Conservation (phyloP, 495 filamentous ascomycete genomes). For the Sphaerosporella brunnea region DNA sequence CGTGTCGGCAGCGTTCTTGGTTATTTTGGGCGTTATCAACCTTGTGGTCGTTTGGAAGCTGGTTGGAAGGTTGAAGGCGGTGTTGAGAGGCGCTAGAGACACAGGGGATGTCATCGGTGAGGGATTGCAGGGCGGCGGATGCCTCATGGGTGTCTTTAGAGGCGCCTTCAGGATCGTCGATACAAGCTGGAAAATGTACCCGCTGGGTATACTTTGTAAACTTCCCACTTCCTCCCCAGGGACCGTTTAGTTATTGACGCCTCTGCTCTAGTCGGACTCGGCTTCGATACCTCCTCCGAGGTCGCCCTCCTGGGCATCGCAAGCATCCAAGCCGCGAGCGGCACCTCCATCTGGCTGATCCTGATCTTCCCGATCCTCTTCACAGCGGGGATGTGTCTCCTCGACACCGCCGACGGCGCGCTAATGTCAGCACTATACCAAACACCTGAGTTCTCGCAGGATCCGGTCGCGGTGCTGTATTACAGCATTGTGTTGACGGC, state of each 20-base stretch:
- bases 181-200: conserved; percentile 95
- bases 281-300: conserved; percentile 91
- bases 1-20: conserved; percentile 63
- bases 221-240: neutral
- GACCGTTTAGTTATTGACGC: neutral
- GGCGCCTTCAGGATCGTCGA: conserved; percentile 71
- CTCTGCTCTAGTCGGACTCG: conserved; percentile 55
- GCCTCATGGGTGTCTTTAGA: conserved; percentile 52
- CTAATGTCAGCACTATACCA: conserved; percentile 93
- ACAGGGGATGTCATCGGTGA: conserved; percentile 40
- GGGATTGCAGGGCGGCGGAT: conserved; percentile 52
- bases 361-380: conserved; percentile 83
- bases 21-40: conserved; percentile 71
- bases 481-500: conserved; percentile 81
- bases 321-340: conserved; percentile 62
- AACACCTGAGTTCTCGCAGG: conserved; percentile 50
- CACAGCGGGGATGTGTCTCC: conserved; percentile 80
- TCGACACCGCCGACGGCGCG: conserved; percentile 80
- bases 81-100: conserved; percentile 35
- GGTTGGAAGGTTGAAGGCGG: conserved; percentile 43
- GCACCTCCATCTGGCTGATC: conserved; percentile 86
- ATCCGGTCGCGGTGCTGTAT: conserved; percentile 74
- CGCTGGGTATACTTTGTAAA: conserved; percentile 56
- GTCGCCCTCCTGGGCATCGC: conserved; percentile 84
- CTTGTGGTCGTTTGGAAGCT: conserved; percentile 66